A percentile compares a stretch with the other conserved stretches of the same genome.
These are phyloP conservation scores for Rhodomyrtus tomentosa DNA, from an alignment of 345 rosid genomes.

Conservation along the genomic window DNA sequence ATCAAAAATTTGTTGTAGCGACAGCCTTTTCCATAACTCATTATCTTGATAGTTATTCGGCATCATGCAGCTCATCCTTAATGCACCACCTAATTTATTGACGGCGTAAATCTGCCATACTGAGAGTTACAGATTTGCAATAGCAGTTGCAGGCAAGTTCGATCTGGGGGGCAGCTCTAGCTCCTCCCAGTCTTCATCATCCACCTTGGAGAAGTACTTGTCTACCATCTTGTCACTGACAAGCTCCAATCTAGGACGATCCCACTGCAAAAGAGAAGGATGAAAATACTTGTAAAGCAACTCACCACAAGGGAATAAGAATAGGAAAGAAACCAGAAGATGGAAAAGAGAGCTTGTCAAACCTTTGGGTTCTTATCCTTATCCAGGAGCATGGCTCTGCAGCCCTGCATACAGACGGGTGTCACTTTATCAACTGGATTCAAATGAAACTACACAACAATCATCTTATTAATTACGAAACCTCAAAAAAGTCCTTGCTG, in stretches of 20 bases:
- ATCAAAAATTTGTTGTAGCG: background rate
- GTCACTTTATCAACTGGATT: too few relatives aligned
- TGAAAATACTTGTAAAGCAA: background rate
- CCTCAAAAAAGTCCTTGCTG: too few relatives aligned
- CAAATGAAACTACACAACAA: too few relatives aligned
- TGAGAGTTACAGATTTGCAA: conserved; percentile 44
- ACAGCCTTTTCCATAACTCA: background rate
- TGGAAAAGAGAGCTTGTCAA: background rate
- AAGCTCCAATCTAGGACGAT: conserved; percentile 48
- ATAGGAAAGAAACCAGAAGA: background rate
- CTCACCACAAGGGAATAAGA: background rate
- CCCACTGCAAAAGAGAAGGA: conserved; percentile 44
- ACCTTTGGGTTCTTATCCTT: conserved; percentile 89
- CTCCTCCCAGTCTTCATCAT: conserved; percentile 51
- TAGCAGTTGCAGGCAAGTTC: conserved; percentile 39
- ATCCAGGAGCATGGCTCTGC: conserved; percentile 80
- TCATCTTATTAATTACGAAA: too few relatives aligned
- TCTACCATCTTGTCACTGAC: too few relatives aligned
- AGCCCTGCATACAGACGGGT: conserved; percentile 42
- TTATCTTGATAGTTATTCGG: background rate
- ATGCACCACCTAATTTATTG: background rate
- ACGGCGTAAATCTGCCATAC: background rate
- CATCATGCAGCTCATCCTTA: background rate
- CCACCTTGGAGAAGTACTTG: conserved; percentile 52
- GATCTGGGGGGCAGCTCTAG: conserved; percentile 45